Evolutionary conservation across 2,329 filamentous ascomycete genomes (phyloP).

Genomic region (Alternaria angustiovoidea): DNA sequence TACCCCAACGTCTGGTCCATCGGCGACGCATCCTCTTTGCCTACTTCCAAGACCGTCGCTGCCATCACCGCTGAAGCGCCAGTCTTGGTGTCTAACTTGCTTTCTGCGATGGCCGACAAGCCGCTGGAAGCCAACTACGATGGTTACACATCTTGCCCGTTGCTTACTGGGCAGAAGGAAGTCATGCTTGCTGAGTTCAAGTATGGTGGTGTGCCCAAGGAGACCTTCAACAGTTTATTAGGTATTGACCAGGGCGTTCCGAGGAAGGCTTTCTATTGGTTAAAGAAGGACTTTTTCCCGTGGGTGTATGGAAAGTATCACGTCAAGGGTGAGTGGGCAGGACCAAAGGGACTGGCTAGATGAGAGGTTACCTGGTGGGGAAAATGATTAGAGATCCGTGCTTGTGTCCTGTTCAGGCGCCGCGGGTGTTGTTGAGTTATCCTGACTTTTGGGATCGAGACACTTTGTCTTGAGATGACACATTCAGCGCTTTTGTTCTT

Average conservation of each 20-base stretch:
- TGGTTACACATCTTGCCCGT: conserved; percentile 52
- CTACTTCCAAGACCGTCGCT: conserved; percentile 52
- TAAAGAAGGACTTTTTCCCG: conserved; percentile 74
- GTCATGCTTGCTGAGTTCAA: conserved; percentile 72
- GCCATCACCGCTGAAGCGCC: conserved; percentile 51
- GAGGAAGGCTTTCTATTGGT: conserved; percentile 65
- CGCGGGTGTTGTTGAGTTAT: background rate
- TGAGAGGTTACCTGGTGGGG: conserved; percentile 2
- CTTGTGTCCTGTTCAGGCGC: background rate
- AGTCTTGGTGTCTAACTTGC: conserved; percentile 47
- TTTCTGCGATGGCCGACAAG: conserved; percentile 40
- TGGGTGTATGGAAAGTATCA: conserved; percentile 70
- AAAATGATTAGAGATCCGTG: no score
- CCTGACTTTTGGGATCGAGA: background rate
- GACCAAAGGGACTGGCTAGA: conserved; percentile 61
- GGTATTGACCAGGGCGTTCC: conserved; percentile 67
- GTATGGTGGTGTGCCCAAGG: conserved; percentile 69
- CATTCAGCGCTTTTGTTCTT: background rate
- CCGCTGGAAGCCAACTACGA: conserved; percentile 40
- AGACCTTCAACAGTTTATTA: conserved; percentile 64
- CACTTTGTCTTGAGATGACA: background rate
- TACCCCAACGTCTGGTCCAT: conserved; percentile 51
- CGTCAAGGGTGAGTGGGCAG: conserved; percentile 70
- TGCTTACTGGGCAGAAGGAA: conserved; percentile 63
- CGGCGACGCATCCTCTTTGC: conserved; percentile 49